Evolutionary conservation across 148 eudicot genomes (phyloP), one percentile per base, ranked within the genome.

Genomic region (Amaranthus palmeri): DNA sequence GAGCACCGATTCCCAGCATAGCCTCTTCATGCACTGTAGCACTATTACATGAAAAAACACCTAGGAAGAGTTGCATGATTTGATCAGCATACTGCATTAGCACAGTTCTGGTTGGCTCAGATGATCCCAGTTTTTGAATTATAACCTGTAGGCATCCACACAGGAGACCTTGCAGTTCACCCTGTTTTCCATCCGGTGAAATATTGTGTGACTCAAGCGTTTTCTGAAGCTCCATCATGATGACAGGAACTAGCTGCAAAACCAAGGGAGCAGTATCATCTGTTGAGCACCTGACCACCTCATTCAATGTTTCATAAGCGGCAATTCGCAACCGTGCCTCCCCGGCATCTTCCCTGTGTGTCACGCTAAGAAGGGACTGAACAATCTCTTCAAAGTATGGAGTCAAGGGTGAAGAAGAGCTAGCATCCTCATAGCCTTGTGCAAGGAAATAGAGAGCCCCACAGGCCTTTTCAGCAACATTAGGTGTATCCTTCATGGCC

Each of bases 11-110:
- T 36, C 91, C 92, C 69, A 93, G 87, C 96, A 93, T 90, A 10
- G 98, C 98, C 72, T 93, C 98, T 79, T 93, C 98, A 60, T 93
- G 98, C 54, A 85, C 98, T 49, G 96, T 93, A 48, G 98, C 93
- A 80, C 77, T 90, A 73, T 90, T 82, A 77, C 89, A 88, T 49
- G 95, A 87, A 82, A 93, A 93, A 65, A 93, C 98, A 58, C 86
- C 84, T 44, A 90, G 84, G 62, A 90, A 87, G 64, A 90, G 90
- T 71, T 73, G 85, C 96, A 93, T 93, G 66, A 93, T 87, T 61
- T 86, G 92, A 81, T 93, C 98, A 43, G 90, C 86, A 81, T 80
- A 85, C 80, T 88, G 96, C 88, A 90, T 66, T 73, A 93, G 83
- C 42, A 75, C 83, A 74, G 76, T 74, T 79, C 86, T 93, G 2